Conservation (phyloP, 2,329 filamentous ascomycete species). For the Fusarium neocosmosporiellum region DNA sequence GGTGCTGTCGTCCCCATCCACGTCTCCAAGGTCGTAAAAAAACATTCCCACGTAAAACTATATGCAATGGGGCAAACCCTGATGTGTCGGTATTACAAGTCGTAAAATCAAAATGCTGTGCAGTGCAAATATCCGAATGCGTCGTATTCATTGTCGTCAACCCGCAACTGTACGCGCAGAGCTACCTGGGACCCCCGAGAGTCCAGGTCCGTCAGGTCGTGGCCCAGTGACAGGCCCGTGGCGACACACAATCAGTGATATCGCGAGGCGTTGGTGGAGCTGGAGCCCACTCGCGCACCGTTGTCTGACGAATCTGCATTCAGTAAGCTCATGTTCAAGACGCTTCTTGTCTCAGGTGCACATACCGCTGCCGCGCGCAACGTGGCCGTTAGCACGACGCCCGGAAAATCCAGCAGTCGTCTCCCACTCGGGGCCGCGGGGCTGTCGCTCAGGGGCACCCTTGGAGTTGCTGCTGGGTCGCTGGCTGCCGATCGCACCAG, state of each 20-base stretch:
- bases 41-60: slow-evolving; percentile 47
- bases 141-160: slow-evolving; percentile 43
- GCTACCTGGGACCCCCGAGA: slow-evolving; percentile 10
- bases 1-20: slow-evolving; percentile 23
- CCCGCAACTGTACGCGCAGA: slow-evolving; percentile 35
- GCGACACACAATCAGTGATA: slow-evolving; percentile 48
- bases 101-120: slow-evolving; percentile 49
- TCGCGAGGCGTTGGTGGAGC: slow-evolving; percentile 49
- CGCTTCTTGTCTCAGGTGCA: slow-evolving; percentile 14
- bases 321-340: slow-evolving; percentile 23
- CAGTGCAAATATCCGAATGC: slow-evolving; percentile 37
- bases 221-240: neutral
- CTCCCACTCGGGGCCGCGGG: slow-evolving; percentile 73
- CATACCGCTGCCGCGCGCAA: slow-evolving; percentile 71
- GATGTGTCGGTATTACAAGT: slow-evolving; percentile 52
- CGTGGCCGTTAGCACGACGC: slow-evolving; percentile 70
- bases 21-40: slow-evolving; percentile 42
- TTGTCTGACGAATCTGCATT: slow-evolving; percentile 56
- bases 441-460: slow-evolving; percentile 70
- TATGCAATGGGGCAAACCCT: slow-evolving; percentile 42
- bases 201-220: slow-evolving; percentile 15
- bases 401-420: slow-evolving; percentile 62
- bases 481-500: slow-evolving; percentile 74
- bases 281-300: slow-evolving; percentile 52
- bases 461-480: slow-evolving; percentile 58